These are phyloP conservation scores for Podospora comata DNA, from an alignment of 495 filamentous ascomycete species.

Conservation along the genomic window DNA sequence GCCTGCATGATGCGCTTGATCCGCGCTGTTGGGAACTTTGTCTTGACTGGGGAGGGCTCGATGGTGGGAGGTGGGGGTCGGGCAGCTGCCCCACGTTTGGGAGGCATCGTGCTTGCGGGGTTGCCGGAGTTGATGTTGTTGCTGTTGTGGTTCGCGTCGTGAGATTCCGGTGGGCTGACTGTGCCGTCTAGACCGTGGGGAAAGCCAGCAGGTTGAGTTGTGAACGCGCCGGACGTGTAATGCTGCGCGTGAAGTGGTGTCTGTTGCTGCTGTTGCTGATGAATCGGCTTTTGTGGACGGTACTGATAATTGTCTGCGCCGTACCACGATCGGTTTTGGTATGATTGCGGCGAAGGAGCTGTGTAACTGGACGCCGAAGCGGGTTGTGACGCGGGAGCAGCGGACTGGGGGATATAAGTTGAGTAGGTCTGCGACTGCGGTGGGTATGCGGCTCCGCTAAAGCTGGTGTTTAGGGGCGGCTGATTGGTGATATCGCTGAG, in stretches of 20 bases:
- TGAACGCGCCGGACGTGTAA: conserved; percentile 14
- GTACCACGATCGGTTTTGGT: conserved; percentile 6
- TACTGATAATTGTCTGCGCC: conserved; percentile 16
- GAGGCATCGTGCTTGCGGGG: conserved; percentile 16
- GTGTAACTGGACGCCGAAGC: background rate
- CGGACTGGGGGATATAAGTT: conserved; percentile 15
- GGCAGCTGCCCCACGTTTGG: conserved; percentile 19
- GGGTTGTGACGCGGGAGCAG: background rate
- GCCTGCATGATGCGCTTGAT: conserved; percentile 99
- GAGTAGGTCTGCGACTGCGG: conserved; percentile 10
- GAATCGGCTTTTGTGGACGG: conserved; percentile 12
- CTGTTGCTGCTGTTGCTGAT: conserved; percentile 22
- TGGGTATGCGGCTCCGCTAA: conserved; percentile 1
- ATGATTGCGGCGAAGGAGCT: conserved; percentile 8
- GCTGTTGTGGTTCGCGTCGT: background rate
- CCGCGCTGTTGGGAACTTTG: conserved; percentile 93
- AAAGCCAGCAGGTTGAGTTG: background rate
- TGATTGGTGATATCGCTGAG: background rate
- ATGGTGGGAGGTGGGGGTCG: conserved; percentile 22
- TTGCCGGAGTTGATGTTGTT: conserved; percentile 10
- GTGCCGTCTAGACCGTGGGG: background rate
- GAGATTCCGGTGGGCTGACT: background rate
- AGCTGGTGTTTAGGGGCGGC: conserved; percentile 1
- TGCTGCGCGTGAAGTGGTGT: conserved; percentile 16
- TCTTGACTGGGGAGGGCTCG: conserved; percentile 72